These are phyloP conservation scores for Powellomyces hirtus DNA, from an alignment of 192 early-diverging fungal genomes.

Conservation along the genomic window DNA sequence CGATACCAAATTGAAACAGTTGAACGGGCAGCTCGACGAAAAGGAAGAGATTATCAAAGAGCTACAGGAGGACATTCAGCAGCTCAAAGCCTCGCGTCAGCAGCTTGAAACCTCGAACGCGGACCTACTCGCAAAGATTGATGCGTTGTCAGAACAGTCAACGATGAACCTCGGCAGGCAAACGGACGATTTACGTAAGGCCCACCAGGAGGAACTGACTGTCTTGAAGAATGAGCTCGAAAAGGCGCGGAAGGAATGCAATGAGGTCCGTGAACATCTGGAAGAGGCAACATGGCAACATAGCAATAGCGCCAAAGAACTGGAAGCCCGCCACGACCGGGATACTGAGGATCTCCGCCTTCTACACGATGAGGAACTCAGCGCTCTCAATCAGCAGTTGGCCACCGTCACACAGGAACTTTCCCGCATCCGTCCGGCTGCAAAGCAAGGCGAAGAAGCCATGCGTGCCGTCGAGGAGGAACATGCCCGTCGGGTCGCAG, in stretches of 20 bases:
- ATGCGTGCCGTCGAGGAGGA: background rate
- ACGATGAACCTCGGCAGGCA: background rate
- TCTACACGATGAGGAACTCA: slow-evolving; percentile 8
- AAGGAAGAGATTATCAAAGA: background rate
- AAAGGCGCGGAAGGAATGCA: background rate
- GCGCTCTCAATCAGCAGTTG: slow-evolving; percentile 17
- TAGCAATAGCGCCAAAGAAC: background rate
- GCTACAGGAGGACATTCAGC: slow-evolving; percentile 14
- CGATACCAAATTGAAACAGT: background rate
- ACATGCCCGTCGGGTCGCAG: background rate
- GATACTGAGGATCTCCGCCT: slow-evolving; percentile 18
- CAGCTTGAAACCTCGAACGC: background rate
- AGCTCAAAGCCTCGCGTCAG: background rate
- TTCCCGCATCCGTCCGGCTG: background rate
- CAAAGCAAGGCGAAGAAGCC: background rate
- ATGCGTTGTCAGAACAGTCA: background rate
- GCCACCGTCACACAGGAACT: slow-evolving; percentile 9
- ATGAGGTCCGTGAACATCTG: background rate
- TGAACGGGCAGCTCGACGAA: background rate
- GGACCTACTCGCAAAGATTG: background rate
- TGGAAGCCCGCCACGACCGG: slow-evolving; percentile 4
- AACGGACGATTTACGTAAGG: background rate
- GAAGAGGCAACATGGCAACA: background rate
- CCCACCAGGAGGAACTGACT: background rate
- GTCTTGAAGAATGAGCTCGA: background rate